Base-by-base conservation (phyloP, 108 stramenopile species). In the Chaetoceros tenuissimus region DNA sequence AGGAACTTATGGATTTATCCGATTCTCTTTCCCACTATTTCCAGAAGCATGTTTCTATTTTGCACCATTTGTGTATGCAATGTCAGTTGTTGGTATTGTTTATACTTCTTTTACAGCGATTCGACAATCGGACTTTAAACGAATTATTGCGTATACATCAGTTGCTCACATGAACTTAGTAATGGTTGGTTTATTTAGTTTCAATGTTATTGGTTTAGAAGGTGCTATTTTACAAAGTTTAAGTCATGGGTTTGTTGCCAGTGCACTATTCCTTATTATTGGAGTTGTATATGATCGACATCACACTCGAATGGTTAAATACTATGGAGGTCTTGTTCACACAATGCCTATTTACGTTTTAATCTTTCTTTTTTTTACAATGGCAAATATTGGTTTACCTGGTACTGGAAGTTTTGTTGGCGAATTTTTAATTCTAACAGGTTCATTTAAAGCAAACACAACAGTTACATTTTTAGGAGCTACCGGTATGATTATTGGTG, bases 61-160 rank as follows among this genome's bases (percentile, higher is more conserved):
- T 55, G 7, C 48, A 22, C 48, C 48, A 22, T 23, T 49, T 7
- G 48, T 49, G 7, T 49, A 49, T 0, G 26, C 60, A 44, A 3
- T 67, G 20, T 25, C 25, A 17, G 44, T 28, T 54, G 20, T 68
- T 29, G 67, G 59, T n/a, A 28, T 70, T 19, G 19, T 70, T 22
- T 70, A 64, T 58, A 20, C 69, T 24, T 70, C 69, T 30, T 55
- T 70, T 31, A 58, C 69, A 40, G 69, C 69, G 30, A 58, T 70
- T 30, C 54, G 69, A 3, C 69, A 70, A 63, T 69, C 68, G 18
- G 68, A 74, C 67, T 60, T 70, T 66, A 74, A 74, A 55, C 1
- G 73, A 30, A 66, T 70, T 34, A 69, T 70, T 74, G 68, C 73
- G 0, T 74, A 70, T 62, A 65, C 64, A 23, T 74, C 73, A 24